Evolutionary conservation across 371 early-diverging fungal genomes (phyloP).

Genomic region (Rhizopus microsporus): DNA sequence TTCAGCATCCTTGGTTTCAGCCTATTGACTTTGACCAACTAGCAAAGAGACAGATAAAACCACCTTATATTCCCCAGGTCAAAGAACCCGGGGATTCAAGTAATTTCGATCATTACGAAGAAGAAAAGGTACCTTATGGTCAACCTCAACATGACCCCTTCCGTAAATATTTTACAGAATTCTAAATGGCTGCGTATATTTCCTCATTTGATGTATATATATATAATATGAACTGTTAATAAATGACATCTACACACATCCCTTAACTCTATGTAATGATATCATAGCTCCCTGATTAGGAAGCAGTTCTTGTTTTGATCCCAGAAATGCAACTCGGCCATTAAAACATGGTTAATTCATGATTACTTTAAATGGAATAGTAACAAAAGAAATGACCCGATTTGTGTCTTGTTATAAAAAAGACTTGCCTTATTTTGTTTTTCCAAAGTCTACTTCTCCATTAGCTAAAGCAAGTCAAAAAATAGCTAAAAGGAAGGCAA

Average conservation of each 20-base stretch:
- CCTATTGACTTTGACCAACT: conserved; percentile 90
- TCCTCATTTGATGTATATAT: conserved; percentile 1
- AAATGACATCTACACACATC: no score
- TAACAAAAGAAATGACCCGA: background rate
- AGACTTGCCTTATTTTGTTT: no score
- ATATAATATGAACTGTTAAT: no score
- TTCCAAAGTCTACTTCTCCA: background rate
- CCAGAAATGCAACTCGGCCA: background rate
- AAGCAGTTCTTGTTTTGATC: no score
- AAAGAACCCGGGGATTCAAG: conserved; percentile 84
- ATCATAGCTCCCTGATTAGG: no score
- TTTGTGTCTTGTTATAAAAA: no score
- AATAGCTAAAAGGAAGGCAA: background rate
- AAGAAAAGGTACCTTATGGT: conserved; percentile 62
- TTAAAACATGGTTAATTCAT: background rate
- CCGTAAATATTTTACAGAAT: conserved; percentile 31
- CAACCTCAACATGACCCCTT: conserved; percentile 27
- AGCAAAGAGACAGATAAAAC: conserved; percentile 65
- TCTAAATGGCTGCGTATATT: conserved; percentile 6
- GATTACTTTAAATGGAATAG: conserved; percentile 2
- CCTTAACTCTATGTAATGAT: no score
- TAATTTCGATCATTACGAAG: conserved; percentile 91
- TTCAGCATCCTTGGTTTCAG: conserved; percentile 91
- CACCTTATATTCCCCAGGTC: conserved; percentile 87
- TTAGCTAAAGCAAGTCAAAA: background rate